Base-by-base conservation (phyloP, 768 basidiomycete species). In the Macrocybe gigantea region DNA sequence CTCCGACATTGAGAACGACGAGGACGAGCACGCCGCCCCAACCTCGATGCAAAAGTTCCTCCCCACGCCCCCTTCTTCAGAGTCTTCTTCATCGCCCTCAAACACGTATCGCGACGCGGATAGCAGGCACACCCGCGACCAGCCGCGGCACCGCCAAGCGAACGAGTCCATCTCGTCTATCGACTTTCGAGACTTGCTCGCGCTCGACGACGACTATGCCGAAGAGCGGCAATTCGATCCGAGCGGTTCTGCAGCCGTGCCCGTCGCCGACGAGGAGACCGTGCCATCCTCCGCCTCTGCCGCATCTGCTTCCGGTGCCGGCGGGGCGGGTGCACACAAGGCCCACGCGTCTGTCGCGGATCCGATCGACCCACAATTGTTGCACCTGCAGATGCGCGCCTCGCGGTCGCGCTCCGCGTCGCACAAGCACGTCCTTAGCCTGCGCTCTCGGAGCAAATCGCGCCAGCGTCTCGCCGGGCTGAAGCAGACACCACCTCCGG, bases 311-410 rank as follows among this genome's bases (percentile, higher is more conserved):
- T 50, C 15, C 50, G 53, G 36, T 44, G 38, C 33, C 5, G 15
- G 14, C 15, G 5, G 29, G 11, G 31, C 41, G 40, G 40, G 41
- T 44, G 10, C 33, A 1, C 33, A 43, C 44, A 39, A 49, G 39
- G 56, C 54, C 38, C 49, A 55, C 7, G 9, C 49, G 13, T 59
- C 63, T 33, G 33, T 62, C n/a, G 62, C 62, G 2, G 64, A 67
- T 44, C 64, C 61, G 7, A 62, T 67, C 15, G 65, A 67, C 47
- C 65, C 65, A n/a, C 22, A 22, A 22, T 22, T 22, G 4, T 22
- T 22, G 22, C 61, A 60, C 22, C 45, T 53, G 15, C 54, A 53
- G 12, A 54, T 57, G 15, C 53, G 59, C 14, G 49, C 57, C 1
- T 22, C 50, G 9, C 51, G 60, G 8, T 60, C 61, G 13, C 48